phyloP scores from a whole-genome alignment of 495 filamentous ascomycete species.

The Penicillium ochrochloron region DNA sequence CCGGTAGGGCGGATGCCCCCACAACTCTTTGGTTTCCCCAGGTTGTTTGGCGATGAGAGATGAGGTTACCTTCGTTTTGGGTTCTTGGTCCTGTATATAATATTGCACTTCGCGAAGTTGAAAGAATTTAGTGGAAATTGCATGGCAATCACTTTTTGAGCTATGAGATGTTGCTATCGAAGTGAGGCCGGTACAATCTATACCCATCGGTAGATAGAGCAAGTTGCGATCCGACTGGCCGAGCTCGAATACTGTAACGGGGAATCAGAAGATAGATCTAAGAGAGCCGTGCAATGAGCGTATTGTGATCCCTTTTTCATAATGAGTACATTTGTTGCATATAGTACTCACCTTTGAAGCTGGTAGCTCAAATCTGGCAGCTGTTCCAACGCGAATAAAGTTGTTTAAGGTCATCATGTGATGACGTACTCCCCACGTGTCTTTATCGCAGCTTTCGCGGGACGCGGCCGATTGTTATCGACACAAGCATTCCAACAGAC shows the following conservation, averaged over 20 bases:
- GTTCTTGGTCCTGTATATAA: too few relatives aligned
- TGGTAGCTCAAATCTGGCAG: not conserved
- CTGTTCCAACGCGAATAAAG: not conserved
- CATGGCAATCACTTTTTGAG: not conserved
- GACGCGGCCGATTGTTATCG: not conserved
- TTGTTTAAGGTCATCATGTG: conserved; percentile 17
- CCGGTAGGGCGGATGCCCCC: not conserved
- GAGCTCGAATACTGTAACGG: not conserved
- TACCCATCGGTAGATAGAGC: conserved; percentile 20
- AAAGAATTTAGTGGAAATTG: not conserved
- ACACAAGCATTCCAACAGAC: conserved; percentile 7
- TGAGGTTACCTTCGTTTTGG: too few relatives aligned
- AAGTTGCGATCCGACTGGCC: conserved; percentile 2
- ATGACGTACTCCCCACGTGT: conserved; percentile 31
- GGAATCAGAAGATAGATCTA: not conserved
- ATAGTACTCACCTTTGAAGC: too few relatives aligned
- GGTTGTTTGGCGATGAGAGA: not conserved
- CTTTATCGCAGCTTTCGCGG: conserved; percentile 24
- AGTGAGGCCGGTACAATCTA: conserved; percentile 10
- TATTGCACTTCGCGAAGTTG: too few relatives aligned
- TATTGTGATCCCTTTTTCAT: not conserved
- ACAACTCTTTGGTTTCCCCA: not conserved
- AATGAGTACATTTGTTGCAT: not conserved
- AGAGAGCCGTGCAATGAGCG: not conserved
- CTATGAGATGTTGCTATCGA: not conserved